Conservation (phyloP, 352 stramenopile genomes). For the Pythium apleroticum region DNA sequence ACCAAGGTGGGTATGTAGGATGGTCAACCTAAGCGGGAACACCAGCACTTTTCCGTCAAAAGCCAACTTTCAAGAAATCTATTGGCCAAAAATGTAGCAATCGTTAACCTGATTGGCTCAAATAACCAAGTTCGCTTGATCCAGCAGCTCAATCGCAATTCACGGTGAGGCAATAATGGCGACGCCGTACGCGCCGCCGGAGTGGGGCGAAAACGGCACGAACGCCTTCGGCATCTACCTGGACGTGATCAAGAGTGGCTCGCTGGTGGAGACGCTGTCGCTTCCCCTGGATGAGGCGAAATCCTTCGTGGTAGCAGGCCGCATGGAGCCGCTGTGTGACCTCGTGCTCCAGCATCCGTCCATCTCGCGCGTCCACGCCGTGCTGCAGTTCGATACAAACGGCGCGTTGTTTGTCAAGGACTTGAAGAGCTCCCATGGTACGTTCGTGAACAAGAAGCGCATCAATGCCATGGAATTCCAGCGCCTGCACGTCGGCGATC, state of each 20-base stretch:
- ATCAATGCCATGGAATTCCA: conserved; percentile 44
- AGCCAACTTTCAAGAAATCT: too few relatives aligned
- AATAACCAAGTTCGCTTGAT: not conserved
- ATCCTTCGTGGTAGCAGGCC: conserved; percentile 54
- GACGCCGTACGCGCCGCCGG: conserved; percentile 42
- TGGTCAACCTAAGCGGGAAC: too few relatives aligned
- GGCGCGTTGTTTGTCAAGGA: conserved; percentile 76
- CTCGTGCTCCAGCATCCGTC: conserved; percentile 72
- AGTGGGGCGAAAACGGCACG: conserved; percentile 44
- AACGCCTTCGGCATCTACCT: conserved; percentile 61
- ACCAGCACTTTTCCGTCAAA: too few relatives aligned
- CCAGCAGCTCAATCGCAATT: not conserved
- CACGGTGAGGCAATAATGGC: not conserved
- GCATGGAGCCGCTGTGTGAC: conserved; percentile 65
- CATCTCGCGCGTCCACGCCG: conserved; percentile 74
- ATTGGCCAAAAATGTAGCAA: not conserved
- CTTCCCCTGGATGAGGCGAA: conserved; percentile 33
- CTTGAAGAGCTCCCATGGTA: conserved; percentile 79
- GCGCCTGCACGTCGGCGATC: conserved; percentile 76
- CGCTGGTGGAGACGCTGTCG: conserved; percentile 46
- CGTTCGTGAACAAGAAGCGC: conserved; percentile 83
- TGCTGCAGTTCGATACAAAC: conserved; percentile 64
- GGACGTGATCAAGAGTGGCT: conserved; percentile 68
- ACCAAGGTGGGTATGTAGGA: too few relatives aligned
- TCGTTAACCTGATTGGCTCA: conserved; percentile 14